Evolutionary conservation across 2,329 filamentous ascomycete genomes (phyloP), one percentile per base, ranked within the genome.

Genomic region (Hawksworthiomyces lignivorus): DNA sequence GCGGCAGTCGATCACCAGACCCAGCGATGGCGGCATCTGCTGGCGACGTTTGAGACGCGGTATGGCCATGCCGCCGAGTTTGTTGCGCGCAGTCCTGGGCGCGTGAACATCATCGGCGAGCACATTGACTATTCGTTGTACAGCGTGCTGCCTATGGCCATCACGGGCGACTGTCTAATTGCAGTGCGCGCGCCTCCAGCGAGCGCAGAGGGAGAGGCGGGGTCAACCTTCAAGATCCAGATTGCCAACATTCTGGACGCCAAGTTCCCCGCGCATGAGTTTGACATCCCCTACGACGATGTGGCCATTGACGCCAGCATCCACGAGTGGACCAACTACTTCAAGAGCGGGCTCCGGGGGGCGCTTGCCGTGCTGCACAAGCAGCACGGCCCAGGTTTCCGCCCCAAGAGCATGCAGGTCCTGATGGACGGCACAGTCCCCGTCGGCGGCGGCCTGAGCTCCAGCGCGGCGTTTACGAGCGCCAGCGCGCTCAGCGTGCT

Each of bases 51-150:
- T 64, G 69, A 80, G 51, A 64, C 73, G 44, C 68, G 66, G 31
- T 94, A 90, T 63, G 81, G 79, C 52, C 72, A 77, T 39, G 67
- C 72, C 14, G 80, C 89, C 29, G 75, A 84, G 45, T 96, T 95
- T 56, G 79, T 97, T 17, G 78, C 90, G 9, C 82, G 92, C 49
- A 95, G 89, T 42, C 92, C 92, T 1, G 92, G 92, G 46, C 79
- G 92, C 52, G 92, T 98, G 52, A 97, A 97, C 68, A 92, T 98
- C 57, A 96, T 98, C 59, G 92, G 92, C 62, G 92, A 98, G 73
- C 92, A 98, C 68, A 95, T 98, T 56, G 92, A 98, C 69, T 98
- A 98, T 68, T 95, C 87, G 12, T 77, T 98, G 17, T 98, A 97
- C 70, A 82, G 92, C 53, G 89, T 96, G 46, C 73, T 98, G 19